Evolutionary conservation across 129 eudicot genomes (phyloP), one percentile per base, ranked within the genome.

Genomic region (Silybum marianum): DNA sequence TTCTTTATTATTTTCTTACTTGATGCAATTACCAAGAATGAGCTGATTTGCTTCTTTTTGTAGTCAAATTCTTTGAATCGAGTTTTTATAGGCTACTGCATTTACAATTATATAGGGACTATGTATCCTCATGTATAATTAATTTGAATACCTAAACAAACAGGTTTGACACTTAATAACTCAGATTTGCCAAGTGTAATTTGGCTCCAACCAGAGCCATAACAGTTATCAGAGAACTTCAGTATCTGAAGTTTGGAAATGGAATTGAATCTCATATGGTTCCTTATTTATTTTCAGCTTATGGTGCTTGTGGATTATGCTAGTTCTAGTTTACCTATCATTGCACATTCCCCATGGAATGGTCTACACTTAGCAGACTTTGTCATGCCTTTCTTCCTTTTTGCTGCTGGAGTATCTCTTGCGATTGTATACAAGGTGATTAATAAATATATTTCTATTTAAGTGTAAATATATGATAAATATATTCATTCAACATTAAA

Each of bases 311-410:
- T 92, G 77, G 97, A 92, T 84, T 92, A 88, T 78, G 91, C 78
- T 81, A 90, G 97, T 69, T 90, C 95, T 19, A 74, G 82, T 81
- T 87, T 90, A 10, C 93, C 97, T 7, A 36, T 72, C 77, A 90
- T 92, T 81, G 90, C 91, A 51, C 97, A 92, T 84, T 85, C 88
- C 65, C 95, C 97, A 2, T 92, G 97, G 97, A 87, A 92, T 78
- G 91, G 93, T 44, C 63, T 92, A 62, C 95, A 87, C 78, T 85
- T 90, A 82, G 97, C 97, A 67, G 95, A 92, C 78, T 85, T 92
- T 84, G 97, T 92, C 71, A 92, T 90, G 95, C 97, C 97, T 51
- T 88, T 92, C 81, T 92, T 92, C 81, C 95, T 92, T 74, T 92
- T 90, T 73, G 90, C 90, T 60, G 90, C 93, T 72, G 97, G 97